phyloP scores from a whole-genome alignment of 345 rosid species.

The Eucalyptus paniculata region DNA sequence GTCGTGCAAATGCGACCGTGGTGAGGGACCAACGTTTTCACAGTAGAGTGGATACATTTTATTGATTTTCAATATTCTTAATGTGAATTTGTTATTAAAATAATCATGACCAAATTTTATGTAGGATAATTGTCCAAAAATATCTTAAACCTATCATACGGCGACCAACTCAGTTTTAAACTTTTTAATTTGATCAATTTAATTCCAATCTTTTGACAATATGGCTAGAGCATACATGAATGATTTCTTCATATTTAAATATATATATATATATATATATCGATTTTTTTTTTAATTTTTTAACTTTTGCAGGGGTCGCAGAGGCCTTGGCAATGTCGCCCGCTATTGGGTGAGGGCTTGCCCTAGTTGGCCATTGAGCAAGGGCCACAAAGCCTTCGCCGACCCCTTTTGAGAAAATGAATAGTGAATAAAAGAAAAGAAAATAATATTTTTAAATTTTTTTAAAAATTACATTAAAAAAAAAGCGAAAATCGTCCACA shows the following conservation, averaged over 20 bases:
- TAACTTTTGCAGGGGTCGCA: neutral
- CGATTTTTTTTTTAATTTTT: neutral
- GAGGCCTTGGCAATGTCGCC: neutral
- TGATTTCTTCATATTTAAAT: neutral
- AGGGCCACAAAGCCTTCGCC: neutral
- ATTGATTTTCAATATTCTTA: neutral
- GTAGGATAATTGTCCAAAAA: neutral
- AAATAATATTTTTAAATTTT: accelerated
- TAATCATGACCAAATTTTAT: neutral
- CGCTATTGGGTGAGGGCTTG: neutral
- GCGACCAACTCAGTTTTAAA: accelerated
- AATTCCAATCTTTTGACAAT: neutral
- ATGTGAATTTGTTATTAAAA: neutral
- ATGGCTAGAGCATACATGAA: neutral
- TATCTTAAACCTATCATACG: neutral
- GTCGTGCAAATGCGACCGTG: accelerated
- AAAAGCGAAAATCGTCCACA: neutral
- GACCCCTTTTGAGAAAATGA: neutral
- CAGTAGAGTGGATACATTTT: neutral
- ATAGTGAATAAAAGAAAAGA: neutral
- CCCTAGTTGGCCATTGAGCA: neutral
- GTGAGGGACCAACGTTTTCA: too few relatives aligned
- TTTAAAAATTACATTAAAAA: neutral
- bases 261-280: too few relatives aligned
- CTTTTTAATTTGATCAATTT: neutral